phyloP scores from a whole-genome alignment of 495 filamentous ascomycete species.

The Penicillium nucicola region DNA sequence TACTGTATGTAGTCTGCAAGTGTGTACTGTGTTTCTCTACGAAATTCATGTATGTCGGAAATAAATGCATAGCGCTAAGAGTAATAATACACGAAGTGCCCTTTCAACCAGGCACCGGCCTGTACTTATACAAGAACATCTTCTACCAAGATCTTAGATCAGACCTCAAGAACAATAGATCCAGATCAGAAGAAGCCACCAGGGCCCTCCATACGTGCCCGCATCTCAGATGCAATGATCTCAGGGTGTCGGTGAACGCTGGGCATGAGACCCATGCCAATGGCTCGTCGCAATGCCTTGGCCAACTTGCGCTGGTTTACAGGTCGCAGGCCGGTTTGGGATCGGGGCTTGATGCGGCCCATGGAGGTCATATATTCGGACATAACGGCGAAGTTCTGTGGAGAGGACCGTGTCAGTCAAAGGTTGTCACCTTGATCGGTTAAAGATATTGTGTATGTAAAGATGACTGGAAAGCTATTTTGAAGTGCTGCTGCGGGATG shows the following conservation, averaged over 20 bases:
- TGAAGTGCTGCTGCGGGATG: too few relatives aligned
- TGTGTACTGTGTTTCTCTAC: too few relatives aligned
- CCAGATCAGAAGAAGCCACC: constrained; percentile 2
- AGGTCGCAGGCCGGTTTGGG: constrained; percentile 73
- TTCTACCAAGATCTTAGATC: neutral
- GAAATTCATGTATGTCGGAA: neutral
- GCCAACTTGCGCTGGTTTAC: constrained; percentile 91
- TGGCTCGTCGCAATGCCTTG: constrained; percentile 82
- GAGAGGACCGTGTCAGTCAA: constrained; percentile 6
- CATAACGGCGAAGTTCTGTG: constrained; percentile 89
- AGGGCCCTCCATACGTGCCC: constrained; percentile 21
- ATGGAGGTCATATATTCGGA: constrained; percentile 80
- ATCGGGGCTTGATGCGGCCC: constrained; percentile 77
- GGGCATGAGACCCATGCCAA: constrained; percentile 89
- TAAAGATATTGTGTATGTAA: neutral
- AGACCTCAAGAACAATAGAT: neutral
- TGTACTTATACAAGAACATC: constrained; percentile 19
- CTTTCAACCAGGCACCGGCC: constrained; percentile 2
- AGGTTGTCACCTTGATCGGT: neutral
- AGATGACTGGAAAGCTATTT: too few relatives aligned
- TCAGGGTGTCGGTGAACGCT: constrained; percentile 93
- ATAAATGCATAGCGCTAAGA: constrained; percentile 19
- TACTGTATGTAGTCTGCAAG: too few relatives aligned
- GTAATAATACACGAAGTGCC: constrained; percentile 26
- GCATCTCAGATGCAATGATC: constrained; percentile 54